Evolutionary conservation across 1,284 basidiomycete species (phyloP).

Genomic region (Pseudozyma sp.): DNA sequence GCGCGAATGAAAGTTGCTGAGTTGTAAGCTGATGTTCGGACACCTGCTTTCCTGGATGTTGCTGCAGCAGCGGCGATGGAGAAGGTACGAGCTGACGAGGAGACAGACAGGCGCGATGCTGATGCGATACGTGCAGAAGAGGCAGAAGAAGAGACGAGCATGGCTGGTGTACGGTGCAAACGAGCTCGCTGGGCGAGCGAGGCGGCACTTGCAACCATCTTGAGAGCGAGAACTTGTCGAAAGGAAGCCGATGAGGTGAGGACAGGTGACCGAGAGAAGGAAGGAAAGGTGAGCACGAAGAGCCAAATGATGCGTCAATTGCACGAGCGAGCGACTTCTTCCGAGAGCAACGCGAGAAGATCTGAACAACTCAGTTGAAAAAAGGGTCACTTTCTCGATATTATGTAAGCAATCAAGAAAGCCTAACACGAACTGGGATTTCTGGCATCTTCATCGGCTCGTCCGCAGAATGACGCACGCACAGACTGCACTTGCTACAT

Average conservation of each 20-base stretch:
- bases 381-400: not conserved
- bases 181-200: slow-evolving; percentile 29
- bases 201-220: slow-evolving; percentile 25
- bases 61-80: slow-evolving; percentile 5
- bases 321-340: too few species aligned
- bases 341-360: too few species aligned
- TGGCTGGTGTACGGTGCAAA: slow-evolving; percentile 17
- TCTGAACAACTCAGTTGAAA: not conserved
- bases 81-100: slow-evolving; percentile 8
- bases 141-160: too few species aligned
- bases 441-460: too few species aligned
- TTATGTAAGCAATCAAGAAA: not conserved
- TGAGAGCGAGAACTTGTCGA: not conserved
- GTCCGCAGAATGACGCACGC: not conserved
- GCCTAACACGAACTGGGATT: not conserved
- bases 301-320: too few species aligned
- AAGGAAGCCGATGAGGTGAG: too few species aligned
- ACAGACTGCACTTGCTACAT: not conserved
- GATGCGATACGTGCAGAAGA: too few species aligned
- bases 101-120: too few species aligned
- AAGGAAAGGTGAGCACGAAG: too few species aligned
- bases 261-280: too few species aligned
- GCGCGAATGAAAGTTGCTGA: slow-evolving; percentile 21
- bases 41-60: slow-evolving; percentile 11
- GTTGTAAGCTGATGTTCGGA: slow-evolving; percentile 22